Percentiles rank a stretch among this genome's conserved stretches.
Evolutionary conservation across 768 basidiomycete species (phyloP).

Genomic region (Macrolepiota fuliginosa): DNA sequence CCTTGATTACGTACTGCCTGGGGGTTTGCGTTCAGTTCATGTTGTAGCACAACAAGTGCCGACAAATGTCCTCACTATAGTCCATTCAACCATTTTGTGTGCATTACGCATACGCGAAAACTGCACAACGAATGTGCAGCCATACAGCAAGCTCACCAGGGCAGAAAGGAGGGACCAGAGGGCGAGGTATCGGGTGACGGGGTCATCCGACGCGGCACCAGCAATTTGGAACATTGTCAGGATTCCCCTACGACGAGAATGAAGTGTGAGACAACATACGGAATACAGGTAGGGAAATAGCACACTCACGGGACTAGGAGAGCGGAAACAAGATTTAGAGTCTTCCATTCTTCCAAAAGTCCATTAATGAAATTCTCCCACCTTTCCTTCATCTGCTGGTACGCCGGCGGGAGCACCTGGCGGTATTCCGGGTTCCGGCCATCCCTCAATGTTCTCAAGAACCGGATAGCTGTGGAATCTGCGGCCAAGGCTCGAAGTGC

Average conservation of each 20-base stretch:
- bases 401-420: conserved; percentile 3
- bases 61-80: conserved; percentile 34
- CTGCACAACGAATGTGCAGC: conserved; percentile 58
- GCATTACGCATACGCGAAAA: conserved; percentile 63
- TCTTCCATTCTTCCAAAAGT: conserved; percentile 27
- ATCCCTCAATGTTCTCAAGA: conserved; percentile 10
- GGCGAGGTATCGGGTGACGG: conserved; percentile 52
- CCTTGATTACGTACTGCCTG: conserved; percentile 4
- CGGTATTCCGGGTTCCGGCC: neutral
- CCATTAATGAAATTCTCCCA: conserved; percentile 27
- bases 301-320: conserved; percentile 23
- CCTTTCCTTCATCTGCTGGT: conserved; percentile 16
- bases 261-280: neutral
- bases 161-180: conserved; percentile 55
- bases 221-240: conserved; percentile 30
- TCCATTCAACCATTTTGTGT: conserved; percentile 59
- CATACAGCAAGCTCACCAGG: conserved; percentile 56
- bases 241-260: conserved; percentile 22
- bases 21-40: conserved; percentile 38
- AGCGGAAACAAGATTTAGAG: conserved; percentile 26
- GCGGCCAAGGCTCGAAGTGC: conserved; percentile 22
- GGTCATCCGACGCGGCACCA: conserved; percentile 38
- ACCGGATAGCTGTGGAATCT: neutral
- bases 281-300: neutral
- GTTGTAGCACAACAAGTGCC: neutral